Base-by-base conservation (phyloP, 257 asterid genomes). In the Lantana camara region DNA sequence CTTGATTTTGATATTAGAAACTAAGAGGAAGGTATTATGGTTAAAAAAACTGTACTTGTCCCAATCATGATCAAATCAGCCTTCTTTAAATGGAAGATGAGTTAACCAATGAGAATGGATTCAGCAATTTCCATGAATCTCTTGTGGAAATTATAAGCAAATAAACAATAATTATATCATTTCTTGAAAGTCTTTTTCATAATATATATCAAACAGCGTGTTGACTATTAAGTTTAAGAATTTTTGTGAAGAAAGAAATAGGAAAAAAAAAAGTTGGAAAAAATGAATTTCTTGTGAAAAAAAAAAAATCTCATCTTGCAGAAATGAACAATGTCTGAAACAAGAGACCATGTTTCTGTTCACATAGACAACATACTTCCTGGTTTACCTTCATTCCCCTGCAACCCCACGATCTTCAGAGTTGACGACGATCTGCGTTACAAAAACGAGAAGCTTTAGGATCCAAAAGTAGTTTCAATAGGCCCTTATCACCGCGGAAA, bases 401-500 rank as follows among this genome's bases (percentile, higher is more conserved):
- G 34, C 61, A 73, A 60, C 14, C 70, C 60, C 60, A 48, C 75
- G 12, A 78, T 77, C 72, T 73, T 42, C 57, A 59, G 41, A 54
- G 76, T 72, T 1, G 38, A 32, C n/a, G 66, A 58, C 0, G 63
- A 67, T 9, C 3, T 70, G 8, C 78, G 83, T 0, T 3, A 63
- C 44, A 40, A 11, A 20, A 77, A 74, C 12, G 58, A 30, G 59
- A 66, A 74, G 20, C 74, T 66, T 13, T 83, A 72, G 5, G 77
- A 68, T 35, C 87, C 81, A 21, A 60, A 62, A 13, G 7, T 74
- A 27, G 13, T 80, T 29, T 72, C 87, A 0, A 70, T 80, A 0
- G 86, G 90, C 20, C 86, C 86, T 13, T 53, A 69, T 23, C 82
- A 83, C 69, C 79, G 46, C 15, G 62, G 69, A 20, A 71, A 48